A percentile compares a stretch with the other conserved stretches of the same genome.
These are phyloP conservation scores for Trametopsis cervina DNA, from an alignment of 768 basidiomycete species.

Conservation along the genomic window DNA sequence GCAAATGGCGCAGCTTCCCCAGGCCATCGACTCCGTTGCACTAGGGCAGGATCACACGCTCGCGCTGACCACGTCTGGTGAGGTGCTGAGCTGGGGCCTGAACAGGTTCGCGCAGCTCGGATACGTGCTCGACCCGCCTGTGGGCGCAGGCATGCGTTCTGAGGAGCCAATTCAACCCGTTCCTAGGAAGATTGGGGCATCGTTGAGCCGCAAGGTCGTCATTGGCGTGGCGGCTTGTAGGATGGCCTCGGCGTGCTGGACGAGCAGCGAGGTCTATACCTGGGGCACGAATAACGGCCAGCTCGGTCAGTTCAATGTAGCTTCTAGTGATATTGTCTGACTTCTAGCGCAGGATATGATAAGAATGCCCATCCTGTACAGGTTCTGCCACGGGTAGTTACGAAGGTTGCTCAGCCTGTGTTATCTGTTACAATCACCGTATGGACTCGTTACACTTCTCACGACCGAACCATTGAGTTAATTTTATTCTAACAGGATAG, in stretches of 20 bases:
- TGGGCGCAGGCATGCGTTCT: conserved; percentile 31
- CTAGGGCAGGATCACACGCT: conserved; percentile 95
- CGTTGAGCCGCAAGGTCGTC: conserved; percentile 69
- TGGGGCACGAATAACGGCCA: conserved; percentile 96
- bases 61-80: conserved; percentile 71
- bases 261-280: conserved; percentile 59
- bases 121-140: conserved; percentile 60
- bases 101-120: conserved; percentile 89
- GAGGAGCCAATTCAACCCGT: conserved; percentile 74
- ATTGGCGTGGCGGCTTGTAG: conserved; percentile 83
- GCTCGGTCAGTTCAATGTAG: conserved; percentile 46
- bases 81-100: conserved; percentile 86
- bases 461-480: neutral
- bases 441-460: conserved; percentile 20
- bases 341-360: conserved; percentile 55
- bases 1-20: conserved; percentile 36
- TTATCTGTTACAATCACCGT: conserved; percentile 71
- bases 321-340: neutral
- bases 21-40: conserved; percentile 60
- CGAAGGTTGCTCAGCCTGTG: conserved; percentile 66
- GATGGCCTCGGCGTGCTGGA: conserved; percentile 87
- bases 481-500: conserved; percentile 46
- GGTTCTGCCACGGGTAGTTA: conserved; percentile 71
- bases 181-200: conserved; percentile 69
- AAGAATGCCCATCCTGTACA: conserved; percentile 69